Evolutionary conservation across 345 rosid genomes (phyloP).

Genomic region (Linum lewisii): DNA sequence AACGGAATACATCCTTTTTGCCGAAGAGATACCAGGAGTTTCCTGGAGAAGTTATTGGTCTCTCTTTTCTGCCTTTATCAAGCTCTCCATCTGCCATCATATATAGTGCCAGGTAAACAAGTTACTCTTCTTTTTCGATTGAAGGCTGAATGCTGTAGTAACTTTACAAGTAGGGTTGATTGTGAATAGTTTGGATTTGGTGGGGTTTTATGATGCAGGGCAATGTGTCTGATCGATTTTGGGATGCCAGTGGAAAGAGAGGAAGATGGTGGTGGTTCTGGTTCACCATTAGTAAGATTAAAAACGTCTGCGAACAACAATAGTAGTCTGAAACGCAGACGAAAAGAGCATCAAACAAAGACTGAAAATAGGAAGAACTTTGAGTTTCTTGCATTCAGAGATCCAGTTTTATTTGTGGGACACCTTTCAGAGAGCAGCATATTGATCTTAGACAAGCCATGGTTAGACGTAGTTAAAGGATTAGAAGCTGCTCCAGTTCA

Average conservation of each 20-base stretch:
- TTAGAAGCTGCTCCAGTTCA: conserved; percentile 75
- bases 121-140: no score
- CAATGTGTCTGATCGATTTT: conserved; percentile 78
- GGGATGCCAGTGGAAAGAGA: conserved; percentile 64
- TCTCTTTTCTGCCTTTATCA: conserved; percentile 58
- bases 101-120: conserved; percentile 72
- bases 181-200: no score
- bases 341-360: conserved; percentile 38
- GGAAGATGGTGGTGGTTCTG: conserved; percentile 38
- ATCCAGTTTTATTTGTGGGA: conserved; percentile 81
- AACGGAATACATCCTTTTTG: conserved; percentile 40
- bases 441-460: conserved; percentile 80
- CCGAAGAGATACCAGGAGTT: conserved; percentile 85
- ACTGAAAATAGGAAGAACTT: conserved; percentile 51
- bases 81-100: conserved; percentile 50
- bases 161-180: no score
- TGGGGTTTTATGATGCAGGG: conserved; percentile 41
- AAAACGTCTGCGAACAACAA: conserved; percentile 25
- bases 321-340: conserved; percentile 40
- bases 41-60: conserved; percentile 92
- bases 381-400: conserved; percentile 63
- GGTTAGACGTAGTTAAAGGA: conserved; percentile 74
- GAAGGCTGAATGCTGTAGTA: no score
- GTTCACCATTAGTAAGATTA: conserved; percentile 33
- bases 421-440: conserved; percentile 65